Evolutionary conservation across 192 early-diverging fungal species (phyloP), one percentile per base, ranked within the genome.

Genomic region (Backusella liffmaniae): DNA sequence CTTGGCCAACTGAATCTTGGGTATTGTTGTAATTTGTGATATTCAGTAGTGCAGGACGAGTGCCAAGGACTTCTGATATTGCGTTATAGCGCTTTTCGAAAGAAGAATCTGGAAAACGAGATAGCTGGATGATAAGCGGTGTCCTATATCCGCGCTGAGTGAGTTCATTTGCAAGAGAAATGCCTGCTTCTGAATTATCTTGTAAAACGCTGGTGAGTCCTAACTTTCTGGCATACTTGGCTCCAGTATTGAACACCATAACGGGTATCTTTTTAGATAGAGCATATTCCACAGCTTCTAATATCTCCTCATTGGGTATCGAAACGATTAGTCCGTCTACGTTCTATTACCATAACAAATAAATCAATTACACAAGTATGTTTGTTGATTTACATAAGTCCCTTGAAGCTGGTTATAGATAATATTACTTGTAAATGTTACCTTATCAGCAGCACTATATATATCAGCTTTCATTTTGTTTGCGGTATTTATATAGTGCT

Each of bases 321-420:
- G 77, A 46, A 35, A 49, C 46, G 44, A 78, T 78, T 15, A 78
- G 67, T 1, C 77, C 77, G 13, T 78, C 77, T 6, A 78, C 71
- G 3, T 39, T 21, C 65, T 73, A 23, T 18, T 26, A 13, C 2
- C 16, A 4, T 65, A 74, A 66, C 18, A 41, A 9, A 41, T 23
- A 18, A 26, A 35, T 1, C 9, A 73, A 32, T 59, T 67, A 67
- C 5, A 15, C 36, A 67, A 35, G 35, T 18, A 67, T 8, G 7
- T 36, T 35, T n/a, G 18, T n/a, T n/a, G 15, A 66, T 23, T 66
- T 32, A 66, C n/a, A 23, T 23, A 23, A 32, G 3, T 32, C 32
- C 2, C 23, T 12, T 62, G 56, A n/a, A 29, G 9, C 9, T 26
- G 12, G 9, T 29, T 59, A 12, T 59, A 13, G 10, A 26, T 59